Conservation (phyloP, 441 rosid species). For the Aleurites moluccanus region DNA sequence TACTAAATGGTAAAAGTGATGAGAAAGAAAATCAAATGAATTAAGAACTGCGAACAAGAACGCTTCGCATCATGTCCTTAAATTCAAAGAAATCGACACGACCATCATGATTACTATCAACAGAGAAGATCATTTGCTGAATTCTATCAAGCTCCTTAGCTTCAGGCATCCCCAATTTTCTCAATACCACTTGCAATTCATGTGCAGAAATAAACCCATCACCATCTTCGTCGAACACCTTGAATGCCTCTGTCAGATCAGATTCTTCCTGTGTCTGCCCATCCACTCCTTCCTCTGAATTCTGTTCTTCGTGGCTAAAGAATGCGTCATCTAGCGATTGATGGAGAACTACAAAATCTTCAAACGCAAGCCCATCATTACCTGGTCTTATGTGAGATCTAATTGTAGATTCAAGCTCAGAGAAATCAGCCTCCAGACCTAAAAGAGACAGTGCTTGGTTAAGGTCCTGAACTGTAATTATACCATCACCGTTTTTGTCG, state of each 20-base stretch:
- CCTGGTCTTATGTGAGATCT: slow-evolving; percentile 55
- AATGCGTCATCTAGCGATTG: slow-evolving; percentile 52
- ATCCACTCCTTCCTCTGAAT: neutral
- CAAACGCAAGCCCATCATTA: slow-evolving; percentile 52
- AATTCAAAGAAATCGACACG: slow-evolving; percentile 90
- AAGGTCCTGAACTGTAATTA: slow-evolving; percentile 64
- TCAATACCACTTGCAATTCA: slow-evolving; percentile 70
- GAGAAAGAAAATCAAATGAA: neutral
- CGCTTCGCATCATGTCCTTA: slow-evolving; percentile 84
- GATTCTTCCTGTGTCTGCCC: slow-evolving; percentile 45
- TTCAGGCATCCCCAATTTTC: slow-evolving; percentile 71
- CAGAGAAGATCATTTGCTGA: slow-evolving; percentile 74
- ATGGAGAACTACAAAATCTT: slow-evolving; percentile 65
- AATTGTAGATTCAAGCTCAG: slow-evolving; percentile 62
- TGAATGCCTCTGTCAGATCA: slow-evolving; percentile 80
- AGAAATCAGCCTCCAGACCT: slow-evolving; percentile 64
- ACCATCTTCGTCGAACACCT: slow-evolving; percentile 90
- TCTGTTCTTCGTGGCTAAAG: slow-evolving; percentile 34
- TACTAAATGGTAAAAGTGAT: neutral
- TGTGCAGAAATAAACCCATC: slow-evolving; percentile 79
- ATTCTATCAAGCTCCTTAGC: slow-evolving; percentile 70
- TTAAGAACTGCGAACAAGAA: slow-evolving; percentile 48
- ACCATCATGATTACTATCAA: slow-evolving; percentile 73
- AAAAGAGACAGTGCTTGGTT: slow-evolving; percentile 60
- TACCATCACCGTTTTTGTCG: slow-evolving; percentile 73